phyloP scores from a whole-genome alignment of 2,329 filamentous ascomycete species.

The Myrmaecium sp. region DNA sequence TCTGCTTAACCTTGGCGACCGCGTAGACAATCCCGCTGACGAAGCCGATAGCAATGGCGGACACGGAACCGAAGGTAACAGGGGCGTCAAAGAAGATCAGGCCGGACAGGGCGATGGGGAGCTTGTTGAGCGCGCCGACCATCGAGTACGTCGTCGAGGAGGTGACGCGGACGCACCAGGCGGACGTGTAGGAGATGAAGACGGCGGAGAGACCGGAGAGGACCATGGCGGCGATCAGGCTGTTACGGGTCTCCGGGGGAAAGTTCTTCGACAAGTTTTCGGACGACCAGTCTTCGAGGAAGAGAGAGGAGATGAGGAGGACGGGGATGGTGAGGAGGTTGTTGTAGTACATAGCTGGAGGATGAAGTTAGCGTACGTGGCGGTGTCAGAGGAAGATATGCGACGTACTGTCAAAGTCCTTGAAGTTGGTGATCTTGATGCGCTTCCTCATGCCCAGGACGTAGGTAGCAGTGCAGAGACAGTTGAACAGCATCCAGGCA shows the following conservation, averaged over 20 bases:
- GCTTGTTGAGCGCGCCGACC: constrained; percentile 96
- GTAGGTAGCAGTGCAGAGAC: constrained; percentile 82
- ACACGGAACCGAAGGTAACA: constrained; percentile 79
- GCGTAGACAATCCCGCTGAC: constrained; percentile 84
- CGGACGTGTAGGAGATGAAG: constrained; percentile 98
- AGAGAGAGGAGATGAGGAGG: constrained; percentile 61
- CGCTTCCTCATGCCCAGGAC: constrained; percentile 91
- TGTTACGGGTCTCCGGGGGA: constrained; percentile 61
- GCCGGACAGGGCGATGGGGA: constrained; percentile 75
- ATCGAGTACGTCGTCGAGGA: constrained; percentile 97
- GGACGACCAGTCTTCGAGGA: constrained; percentile 83
- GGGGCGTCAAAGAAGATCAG: constrained; percentile 92
- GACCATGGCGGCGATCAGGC: constrained; percentile 73
- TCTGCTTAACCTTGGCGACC: constrained; percentile 70
- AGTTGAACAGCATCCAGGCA: constrained; percentile 95
- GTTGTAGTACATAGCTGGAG: constrained; percentile 96
- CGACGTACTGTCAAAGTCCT: constrained; percentile 92
- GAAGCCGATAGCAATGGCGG: constrained; percentile 82
- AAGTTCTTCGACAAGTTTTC: constrained; percentile 79
- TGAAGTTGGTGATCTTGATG: constrained; percentile 99
- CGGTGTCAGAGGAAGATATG: constrained; percentile 8
- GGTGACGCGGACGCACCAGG: constrained; percentile 95
- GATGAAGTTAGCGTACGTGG: constrained; percentile 4
- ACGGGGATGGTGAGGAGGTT: constrained; percentile 93
- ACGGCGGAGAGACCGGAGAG: constrained; percentile 86